Evolutionary conservation across 2,329 filamentous ascomycete species (phyloP).

Genomic region (Sodiomyces alkalinus): DNA sequence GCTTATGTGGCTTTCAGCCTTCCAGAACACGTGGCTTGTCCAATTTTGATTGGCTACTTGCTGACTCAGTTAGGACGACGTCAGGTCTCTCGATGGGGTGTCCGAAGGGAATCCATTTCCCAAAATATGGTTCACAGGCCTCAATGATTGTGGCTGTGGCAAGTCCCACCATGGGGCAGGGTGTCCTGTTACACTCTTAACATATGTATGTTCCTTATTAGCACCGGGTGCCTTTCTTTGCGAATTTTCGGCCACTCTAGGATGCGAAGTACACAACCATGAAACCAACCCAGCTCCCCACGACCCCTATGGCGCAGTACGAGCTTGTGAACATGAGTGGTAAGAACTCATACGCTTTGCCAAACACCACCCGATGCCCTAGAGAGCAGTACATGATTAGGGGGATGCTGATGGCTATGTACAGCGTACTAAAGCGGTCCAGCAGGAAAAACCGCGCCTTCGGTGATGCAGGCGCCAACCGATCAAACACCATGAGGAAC

Average conservation of each 20-base stretch:
- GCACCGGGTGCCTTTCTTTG: no score
- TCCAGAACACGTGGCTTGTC: slow-evolving; percentile 15
- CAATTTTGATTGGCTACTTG: slow-evolving; percentile 4
- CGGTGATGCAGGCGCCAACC: slow-evolving; percentile 68
- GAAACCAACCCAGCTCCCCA: slow-evolving; percentile 91
- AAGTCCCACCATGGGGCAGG: no score
- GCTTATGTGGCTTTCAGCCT: slow-evolving; percentile 10
- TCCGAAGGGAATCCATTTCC: no score
- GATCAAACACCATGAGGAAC: slow-evolving; percentile 77
- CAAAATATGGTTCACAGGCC: no score
- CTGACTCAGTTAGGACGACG: slow-evolving; percentile 11
- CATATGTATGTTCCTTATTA: no score
- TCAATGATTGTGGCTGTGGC: no score
- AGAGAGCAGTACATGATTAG: slow-evolving; percentile 80
- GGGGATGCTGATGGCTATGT: slow-evolving; percentile 80
- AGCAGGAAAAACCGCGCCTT: slow-evolving; percentile 75
- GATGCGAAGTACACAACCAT: slow-evolving; percentile 74
- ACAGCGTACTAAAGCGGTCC: slow-evolving; percentile 79
- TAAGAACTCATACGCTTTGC: slow-evolving; percentile 70
- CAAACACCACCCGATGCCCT: slow-evolving; percentile 71
- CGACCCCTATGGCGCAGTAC: slow-evolving; percentile 85
- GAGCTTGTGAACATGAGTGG: slow-evolving; percentile 95
- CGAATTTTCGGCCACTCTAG: no score
- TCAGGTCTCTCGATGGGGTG: slow-evolving; percentile 4
- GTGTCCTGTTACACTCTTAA: no score